Evolutionary conservation across 148 eudicot genomes (phyloP).

Genomic region (Linanthus parryae): DNA sequence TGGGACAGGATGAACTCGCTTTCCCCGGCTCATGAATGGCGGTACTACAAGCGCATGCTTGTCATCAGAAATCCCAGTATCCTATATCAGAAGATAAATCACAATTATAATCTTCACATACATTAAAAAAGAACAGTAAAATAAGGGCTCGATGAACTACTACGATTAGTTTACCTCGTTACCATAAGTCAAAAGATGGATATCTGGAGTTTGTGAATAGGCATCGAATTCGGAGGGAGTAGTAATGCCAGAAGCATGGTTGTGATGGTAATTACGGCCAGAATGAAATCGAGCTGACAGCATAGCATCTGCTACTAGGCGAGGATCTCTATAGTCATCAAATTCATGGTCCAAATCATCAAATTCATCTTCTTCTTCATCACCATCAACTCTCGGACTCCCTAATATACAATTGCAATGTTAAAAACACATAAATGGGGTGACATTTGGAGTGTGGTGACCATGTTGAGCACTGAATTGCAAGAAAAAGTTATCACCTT

Average conservation of each 20-base stretch:
- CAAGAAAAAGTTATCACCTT: slow-evolving; percentile 41
- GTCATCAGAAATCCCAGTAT: slow-evolving; percentile 58
- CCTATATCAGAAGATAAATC: slow-evolving; percentile 28
- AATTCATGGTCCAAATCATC: slow-evolving; percentile 84
- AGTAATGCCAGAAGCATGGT: slow-evolving; percentile 38
- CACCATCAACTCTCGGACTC: slow-evolving; percentile 77
- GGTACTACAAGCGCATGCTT: slow-evolving; percentile 71
- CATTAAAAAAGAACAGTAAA: neutral
- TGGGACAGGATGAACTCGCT: slow-evolving; percentile 43
- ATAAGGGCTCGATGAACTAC: neutral
- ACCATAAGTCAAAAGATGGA: slow-evolving; percentile 70
- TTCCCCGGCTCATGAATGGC: slow-evolving; percentile 44
- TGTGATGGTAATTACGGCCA: slow-evolving; percentile 27
- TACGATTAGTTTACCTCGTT: slow-evolving; percentile 55
- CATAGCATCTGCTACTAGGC: slow-evolving; percentile 34
- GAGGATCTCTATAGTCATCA: slow-evolving; percentile 23
- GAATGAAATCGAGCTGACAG: slow-evolving; percentile 28
- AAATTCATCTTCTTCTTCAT: slow-evolving; percentile 79
- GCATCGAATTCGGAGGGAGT: slow-evolving; percentile 51
- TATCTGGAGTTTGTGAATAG: slow-evolving; percentile 26
- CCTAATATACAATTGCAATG: too few species aligned
- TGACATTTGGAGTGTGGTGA: too few species aligned
- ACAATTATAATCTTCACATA: neutral
- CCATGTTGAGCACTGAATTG: too few species aligned
- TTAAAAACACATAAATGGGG: too few species aligned